These are phyloP conservation scores for Microbotryum violaceum DNA, from an alignment of 1,284 basidiomycete species.

Conservation along the genomic window DNA sequence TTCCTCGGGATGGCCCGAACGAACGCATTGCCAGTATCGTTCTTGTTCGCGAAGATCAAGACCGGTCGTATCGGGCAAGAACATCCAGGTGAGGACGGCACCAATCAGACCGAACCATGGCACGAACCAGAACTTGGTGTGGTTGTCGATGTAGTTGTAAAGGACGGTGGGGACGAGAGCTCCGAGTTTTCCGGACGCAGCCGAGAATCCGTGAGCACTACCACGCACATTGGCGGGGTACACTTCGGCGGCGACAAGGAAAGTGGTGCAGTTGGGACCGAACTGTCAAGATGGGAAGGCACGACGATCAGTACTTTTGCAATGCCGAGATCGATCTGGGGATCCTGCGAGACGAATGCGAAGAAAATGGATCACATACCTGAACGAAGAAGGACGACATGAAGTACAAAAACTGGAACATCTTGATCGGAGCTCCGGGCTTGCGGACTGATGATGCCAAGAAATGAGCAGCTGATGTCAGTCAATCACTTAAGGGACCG, in stretches of 20 bases:
- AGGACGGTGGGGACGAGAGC: constrained; percentile 41
- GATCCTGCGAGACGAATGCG: too few relatives aligned
- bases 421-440: constrained; percentile 37
- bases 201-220: constrained; percentile 42
- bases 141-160: constrained; percentile 40
- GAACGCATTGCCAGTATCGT: constrained; percentile 50
- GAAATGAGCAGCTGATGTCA: too few relatives aligned
- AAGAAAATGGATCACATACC: too few relatives aligned
- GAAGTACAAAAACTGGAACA: constrained; percentile 44
- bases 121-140: constrained; percentile 49
- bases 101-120: constrained; percentile 50
- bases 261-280: constrained; percentile 47
- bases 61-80: constrained; percentile 49
- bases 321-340: not conserved
- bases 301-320: not conserved
- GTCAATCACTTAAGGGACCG: too few relatives aligned
- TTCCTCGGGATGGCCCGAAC: constrained; percentile 45
- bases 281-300: constrained; percentile 42
- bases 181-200: constrained; percentile 42
- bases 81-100: constrained; percentile 45
- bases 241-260: constrained; percentile 39
- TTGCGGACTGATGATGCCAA: constrained; percentile 28
- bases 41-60: constrained; percentile 52
- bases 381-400: constrained; percentile 48
- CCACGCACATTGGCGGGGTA: constrained; percentile 42